Percentiles rank a stretch among this genome's conserved stretches.
Conservation (phyloP, 2,329 filamentous ascomycete species). For the Epichloe aotearoae region DNA sequence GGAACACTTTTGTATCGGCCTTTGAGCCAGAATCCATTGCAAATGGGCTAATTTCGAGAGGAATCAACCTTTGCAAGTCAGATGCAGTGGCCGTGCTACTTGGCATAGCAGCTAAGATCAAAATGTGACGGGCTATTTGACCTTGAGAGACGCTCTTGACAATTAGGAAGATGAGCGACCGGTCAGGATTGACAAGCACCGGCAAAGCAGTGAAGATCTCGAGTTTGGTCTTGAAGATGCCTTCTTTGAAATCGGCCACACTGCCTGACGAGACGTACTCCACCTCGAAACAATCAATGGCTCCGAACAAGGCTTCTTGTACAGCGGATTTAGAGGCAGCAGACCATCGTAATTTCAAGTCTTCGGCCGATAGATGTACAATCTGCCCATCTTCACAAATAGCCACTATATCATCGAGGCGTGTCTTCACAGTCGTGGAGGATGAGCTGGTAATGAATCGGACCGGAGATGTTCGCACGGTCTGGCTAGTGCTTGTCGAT, state of each 20-base stretch:
- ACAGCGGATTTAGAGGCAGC: constrained; percentile 20
- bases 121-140: constrained; percentile 17
- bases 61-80: constrained; percentile 23
- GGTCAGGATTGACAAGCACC: constrained; percentile 30
- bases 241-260: constrained; percentile 36
- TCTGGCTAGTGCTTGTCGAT: constrained; percentile 33
- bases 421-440: constrained; percentile 12
- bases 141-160: constrained; percentile 23
- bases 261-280: constrained; percentile 35
- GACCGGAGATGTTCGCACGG: constrained; percentile 25
- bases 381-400: constrained; percentile 49
- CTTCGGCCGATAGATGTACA: constrained; percentile 45
- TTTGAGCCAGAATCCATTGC: constrained; percentile 11
- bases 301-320: constrained; percentile 20
- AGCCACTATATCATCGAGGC: constrained; percentile 32
- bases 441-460: constrained; percentile 22
- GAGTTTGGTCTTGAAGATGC: constrained; percentile 40
- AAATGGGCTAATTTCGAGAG: constrained; percentile 27
- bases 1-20: constrained; percentile 24
- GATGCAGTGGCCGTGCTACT: constrained; percentile 12
- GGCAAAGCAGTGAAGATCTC: constrained; percentile 40
- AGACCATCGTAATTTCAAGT: constrained; percentile 21
- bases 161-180: constrained; percentile 42
- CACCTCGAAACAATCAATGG: constrained; percentile 28
- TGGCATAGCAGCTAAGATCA: constrained; percentile 20